A percentile compares a stretch with the other conserved stretches of the same genome.
Conservation (phyloP, 2,329 filamentous ascomycete species). For the Aureobasidium subglaciale region DNA sequence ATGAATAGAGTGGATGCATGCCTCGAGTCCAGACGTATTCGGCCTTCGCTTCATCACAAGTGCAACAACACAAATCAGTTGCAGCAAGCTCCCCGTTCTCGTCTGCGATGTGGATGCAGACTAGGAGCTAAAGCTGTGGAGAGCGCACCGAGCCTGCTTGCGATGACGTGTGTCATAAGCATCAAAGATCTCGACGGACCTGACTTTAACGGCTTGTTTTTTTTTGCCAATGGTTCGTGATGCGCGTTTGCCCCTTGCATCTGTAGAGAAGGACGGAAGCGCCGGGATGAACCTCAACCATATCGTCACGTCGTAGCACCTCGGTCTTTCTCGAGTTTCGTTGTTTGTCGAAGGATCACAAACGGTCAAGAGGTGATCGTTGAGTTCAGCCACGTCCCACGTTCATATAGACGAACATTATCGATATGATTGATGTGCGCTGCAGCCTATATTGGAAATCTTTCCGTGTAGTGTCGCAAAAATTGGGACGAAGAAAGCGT, state of each 20-base stretch:
- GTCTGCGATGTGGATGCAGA: neutral
- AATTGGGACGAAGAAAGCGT: neutral
- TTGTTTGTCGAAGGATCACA: neutral
- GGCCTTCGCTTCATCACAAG: neutral
- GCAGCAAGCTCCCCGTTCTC: neutral
- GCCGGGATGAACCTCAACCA: constrained; percentile 1
- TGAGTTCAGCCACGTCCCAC: constrained; percentile 7
- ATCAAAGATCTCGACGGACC: neutral
- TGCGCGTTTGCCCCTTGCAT: neutral
- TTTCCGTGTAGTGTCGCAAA: neutral
- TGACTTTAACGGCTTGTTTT: constrained; percentile 1
- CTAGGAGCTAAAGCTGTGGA: neutral
- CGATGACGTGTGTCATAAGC: neutral
- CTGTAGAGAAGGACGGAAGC: neutral
- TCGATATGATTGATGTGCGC: neutral
- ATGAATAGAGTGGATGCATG: neutral
- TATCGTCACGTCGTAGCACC: neutral
- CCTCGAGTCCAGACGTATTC: neutral
- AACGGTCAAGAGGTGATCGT: neutral
- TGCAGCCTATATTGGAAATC: neutral
- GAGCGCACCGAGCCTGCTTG: neutral
- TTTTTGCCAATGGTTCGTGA: neutral
- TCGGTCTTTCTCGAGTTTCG: neutral
- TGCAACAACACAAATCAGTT: constrained; percentile 8
- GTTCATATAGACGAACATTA: neutral